Evolutionary conservation across 192 early-diverging fungal species (phyloP), one percentile per base, ranked within the genome.

Genomic region (Coemansia sp.): DNA sequence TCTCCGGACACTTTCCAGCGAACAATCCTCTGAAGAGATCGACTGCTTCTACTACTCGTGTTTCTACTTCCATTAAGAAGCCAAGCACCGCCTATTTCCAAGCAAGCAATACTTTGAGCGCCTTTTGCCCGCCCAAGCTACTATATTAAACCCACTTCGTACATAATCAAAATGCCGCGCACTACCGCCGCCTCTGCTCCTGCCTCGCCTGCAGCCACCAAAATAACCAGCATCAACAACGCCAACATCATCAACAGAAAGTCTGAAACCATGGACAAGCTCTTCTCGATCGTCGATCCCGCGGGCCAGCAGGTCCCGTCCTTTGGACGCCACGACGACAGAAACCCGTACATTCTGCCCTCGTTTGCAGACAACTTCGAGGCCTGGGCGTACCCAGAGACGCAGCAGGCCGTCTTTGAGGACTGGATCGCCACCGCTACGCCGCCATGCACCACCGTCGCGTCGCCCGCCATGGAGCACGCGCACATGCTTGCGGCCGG

Each of bases 21-120:
- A 79, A 36, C 72, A 64, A 16, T 19, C 62, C 39, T 70, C 76
- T 47, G 42, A 51, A 34, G 76, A 79, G 71, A 74, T 71, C 61
- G 50, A 72, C 64, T 71, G 72, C 69, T 55, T 81, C 42, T 81
- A 81, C 78, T 81, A 81, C 61, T 75, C 78, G 50, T 68, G 68
- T 50, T 65, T 61, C 62, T 62, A 55, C 19, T 45, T 68, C 30
- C 72, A 68, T 36, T 81, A 65, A 79, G 47, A 35, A 52, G 45
- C 34, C 46, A 50, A 20, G 49, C 0, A 11, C 49, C 20, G 36
- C 18, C 25, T 39, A 42, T 55, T 42, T 42, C 9, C 39, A 42
- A 42, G 39, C 39, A 42, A 60, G 16, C 5, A 9, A 45, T n/a
- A n/a, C n/a, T n/a, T n/a, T n/a, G n/a, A 64, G 30, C 30, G 22